Evolutionary conservation across 257 asterid genomes (phyloP), one percentile per base, ranked within the genome.

Genomic region (Solanum clarkiae): DNA sequence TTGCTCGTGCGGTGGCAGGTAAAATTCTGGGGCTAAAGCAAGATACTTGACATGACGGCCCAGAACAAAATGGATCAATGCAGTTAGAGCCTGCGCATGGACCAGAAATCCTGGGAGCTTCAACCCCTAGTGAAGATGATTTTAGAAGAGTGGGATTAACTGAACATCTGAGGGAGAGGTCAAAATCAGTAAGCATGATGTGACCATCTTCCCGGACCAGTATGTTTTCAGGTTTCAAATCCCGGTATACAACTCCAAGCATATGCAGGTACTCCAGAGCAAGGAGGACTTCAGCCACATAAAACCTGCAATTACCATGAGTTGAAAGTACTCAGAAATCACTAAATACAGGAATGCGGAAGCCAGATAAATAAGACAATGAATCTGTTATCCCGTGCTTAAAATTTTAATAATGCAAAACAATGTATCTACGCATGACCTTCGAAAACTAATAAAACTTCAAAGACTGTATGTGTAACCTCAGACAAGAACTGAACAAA

Each of bases 221-320:
- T 84, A 95, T 91, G 88, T 95, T 95, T 86, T 95, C 99, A 0
- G 98, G 99, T 86, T 95, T 95, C 72, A 95, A 86, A 86, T 95
- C 99, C 72, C 98, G 94, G 88, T 95, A 95, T n/a, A 95, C 94
- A 69, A 95, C 92, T 4, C 99, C 99, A 7, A 95, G 97, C 99
- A 95, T 95, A 92, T 95, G 99, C 85, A 95, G 44, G 88, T 95
- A 95, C 86, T 95, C 98, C 24, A 95, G 91, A 75, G 98, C 98
- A 60, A 95, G 95, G 84, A 95, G 99, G 77, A 95, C 97, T 91
- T 95, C 99, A 45, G 99, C 99, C 45, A 94, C 97, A 80, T 95
- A 95, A 89, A 95, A 95, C 89, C 99, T 91, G 89, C 56, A 88
- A 47, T 54, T 53, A 51, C 18, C 47, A 9, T 77, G 82, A 77